phyloP scores from a whole-genome alignment of 2,329 filamentous ascomycete species.

The Zymoseptoria passerinii region DNA sequence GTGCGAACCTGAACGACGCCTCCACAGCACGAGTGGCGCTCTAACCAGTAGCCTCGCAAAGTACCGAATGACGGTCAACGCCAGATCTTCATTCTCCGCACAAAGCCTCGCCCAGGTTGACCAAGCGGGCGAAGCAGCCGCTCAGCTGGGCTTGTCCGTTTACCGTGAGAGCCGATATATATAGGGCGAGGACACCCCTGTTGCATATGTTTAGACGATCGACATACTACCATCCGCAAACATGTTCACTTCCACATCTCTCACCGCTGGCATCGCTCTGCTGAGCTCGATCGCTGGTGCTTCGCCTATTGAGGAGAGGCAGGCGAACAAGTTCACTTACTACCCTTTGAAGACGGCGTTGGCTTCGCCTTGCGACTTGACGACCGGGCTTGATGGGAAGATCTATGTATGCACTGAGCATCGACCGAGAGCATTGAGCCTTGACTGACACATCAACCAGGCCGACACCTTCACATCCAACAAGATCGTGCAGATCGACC shows the following conservation, averaged over 20 bases:
- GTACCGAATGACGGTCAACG: too few species aligned
- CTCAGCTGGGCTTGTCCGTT: too few species aligned
- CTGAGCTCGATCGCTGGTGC: constrained; percentile 2
- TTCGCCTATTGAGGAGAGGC: constrained; percentile 7
- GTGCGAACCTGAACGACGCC: too few species aligned
- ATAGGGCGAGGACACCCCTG: not conserved
- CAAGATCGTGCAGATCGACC: constrained; percentile 19
- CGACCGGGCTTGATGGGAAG: constrained; percentile 12
- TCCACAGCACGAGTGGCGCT: too few species aligned
- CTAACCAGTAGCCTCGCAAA: too few species aligned
- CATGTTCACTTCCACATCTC: too few species aligned
- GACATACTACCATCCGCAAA: too few species aligned
- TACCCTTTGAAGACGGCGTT: constrained; percentile 11
- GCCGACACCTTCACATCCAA: constrained; percentile 20
- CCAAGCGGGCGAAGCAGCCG: too few species aligned
- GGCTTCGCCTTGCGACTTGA: constrained; percentile 15
- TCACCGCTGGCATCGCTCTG: constrained; percentile 8
- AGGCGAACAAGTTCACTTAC: constrained; percentile 14
- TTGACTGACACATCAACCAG: constrained; percentile 1
- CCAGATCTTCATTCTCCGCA: too few species aligned
- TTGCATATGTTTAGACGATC: not conserved
- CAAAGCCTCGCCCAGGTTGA: too few species aligned
- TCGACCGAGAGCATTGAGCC: not conserved
- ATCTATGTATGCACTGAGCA: constrained; percentile 12
- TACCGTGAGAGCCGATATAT: too few species aligned